phyloP scores from a whole-genome alignment of 2,329 filamentous ascomycete species.

The Phyllosticta paracitricarpa region DNA sequence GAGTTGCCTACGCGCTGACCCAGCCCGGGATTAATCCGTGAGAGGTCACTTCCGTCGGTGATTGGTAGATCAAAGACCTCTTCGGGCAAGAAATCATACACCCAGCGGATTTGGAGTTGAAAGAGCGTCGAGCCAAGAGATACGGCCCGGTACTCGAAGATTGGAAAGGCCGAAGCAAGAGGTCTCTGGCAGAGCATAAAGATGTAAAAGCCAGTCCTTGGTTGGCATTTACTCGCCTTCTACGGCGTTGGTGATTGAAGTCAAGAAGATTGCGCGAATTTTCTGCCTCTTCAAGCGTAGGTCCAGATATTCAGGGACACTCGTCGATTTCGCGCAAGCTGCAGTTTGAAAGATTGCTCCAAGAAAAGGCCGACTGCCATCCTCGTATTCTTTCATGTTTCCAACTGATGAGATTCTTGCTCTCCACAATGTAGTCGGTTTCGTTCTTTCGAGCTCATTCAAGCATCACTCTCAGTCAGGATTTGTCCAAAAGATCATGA shows the following conservation, averaged over 20 bases:
- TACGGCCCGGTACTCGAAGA: not conserved
- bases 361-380: too few relatives aligned
- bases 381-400: too few relatives aligned
- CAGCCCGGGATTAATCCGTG: not conserved
- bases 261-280: not conserved
- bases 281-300: too few relatives aligned
- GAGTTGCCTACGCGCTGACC: not conserved
- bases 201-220: not conserved
- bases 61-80: not conserved
- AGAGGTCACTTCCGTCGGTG: not conserved
- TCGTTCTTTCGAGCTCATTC: too few relatives aligned
- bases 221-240: not conserved
- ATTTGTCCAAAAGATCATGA: too few relatives aligned
- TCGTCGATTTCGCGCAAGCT: too few relatives aligned
- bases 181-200: not conserved
- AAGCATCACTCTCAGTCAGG: too few relatives aligned
- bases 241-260: not conserved
- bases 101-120: not conserved
- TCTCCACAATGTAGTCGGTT: too few relatives aligned
- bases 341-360: too few relatives aligned
- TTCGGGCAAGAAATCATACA: not conserved
- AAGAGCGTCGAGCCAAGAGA: not conserved
- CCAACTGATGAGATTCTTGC: too few relatives aligned
- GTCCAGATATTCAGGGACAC: too few relatives aligned
- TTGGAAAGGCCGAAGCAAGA: not conserved